Percentiles rank a stretch among this genome's conserved stretches.
These are phyloP conservation scores for Diospyros lotus DNA, from an alignment of 148 eudicot genomes.

Conservation along the genomic window DNA sequence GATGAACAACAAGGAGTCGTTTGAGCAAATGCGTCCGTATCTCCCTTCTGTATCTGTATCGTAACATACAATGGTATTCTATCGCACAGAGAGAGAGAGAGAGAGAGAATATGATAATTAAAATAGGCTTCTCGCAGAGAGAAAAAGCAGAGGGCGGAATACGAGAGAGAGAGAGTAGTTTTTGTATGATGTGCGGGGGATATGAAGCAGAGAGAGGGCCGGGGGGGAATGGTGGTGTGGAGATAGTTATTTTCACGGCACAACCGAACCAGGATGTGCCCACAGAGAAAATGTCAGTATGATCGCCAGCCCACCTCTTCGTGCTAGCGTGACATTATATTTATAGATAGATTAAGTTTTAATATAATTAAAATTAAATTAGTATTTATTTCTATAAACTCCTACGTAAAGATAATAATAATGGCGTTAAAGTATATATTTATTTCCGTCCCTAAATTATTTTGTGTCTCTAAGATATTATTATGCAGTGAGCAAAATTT, in stretches of 20 bases:
- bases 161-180: not conserved
- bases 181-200: not conserved
- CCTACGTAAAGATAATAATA: too few species aligned
- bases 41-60: not conserved
- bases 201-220: not conserved
- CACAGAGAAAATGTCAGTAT: too few species aligned
- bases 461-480: too few species aligned
- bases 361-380: too few species aligned
- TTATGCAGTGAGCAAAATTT: too few species aligned
- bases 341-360: too few species aligned
- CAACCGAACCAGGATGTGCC: too few species aligned
- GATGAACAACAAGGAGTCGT: not conserved
- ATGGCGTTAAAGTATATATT: too few species aligned
- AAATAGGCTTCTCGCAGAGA: not conserved
- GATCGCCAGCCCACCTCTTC: too few species aligned
- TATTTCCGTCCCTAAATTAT: too few species aligned
- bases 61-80: not conserved
- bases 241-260: not conserved
- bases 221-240: not conserved
- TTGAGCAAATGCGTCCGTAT: not conserved
- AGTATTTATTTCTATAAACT: too few species aligned
- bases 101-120: not conserved
- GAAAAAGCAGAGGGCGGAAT: slow-evolving; percentile 3
- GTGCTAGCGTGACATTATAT: too few species aligned
- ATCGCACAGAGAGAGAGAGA: not conserved